These are phyloP conservation scores for Alternaria tenuissima DNA, from an alignment of 2,329 filamentous ascomycete species.

Conservation along the genomic window DNA sequence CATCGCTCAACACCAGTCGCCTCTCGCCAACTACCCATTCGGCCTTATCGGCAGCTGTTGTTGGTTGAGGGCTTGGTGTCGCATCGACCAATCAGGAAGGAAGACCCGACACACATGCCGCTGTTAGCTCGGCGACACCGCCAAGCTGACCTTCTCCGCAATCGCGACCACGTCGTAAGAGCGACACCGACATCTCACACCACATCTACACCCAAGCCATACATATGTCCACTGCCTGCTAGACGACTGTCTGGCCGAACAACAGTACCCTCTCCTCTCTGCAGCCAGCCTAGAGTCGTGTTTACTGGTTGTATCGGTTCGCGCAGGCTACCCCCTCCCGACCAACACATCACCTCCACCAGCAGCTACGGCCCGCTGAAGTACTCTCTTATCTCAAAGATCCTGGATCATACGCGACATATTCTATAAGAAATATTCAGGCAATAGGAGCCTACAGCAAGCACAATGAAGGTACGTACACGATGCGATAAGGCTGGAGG, in stretches of 20 bases:
- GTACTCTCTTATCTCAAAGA: constrained; percentile 13
- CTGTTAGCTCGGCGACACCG: constrained; percentile 31
- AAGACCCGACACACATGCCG: constrained; percentile 35
- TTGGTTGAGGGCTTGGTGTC: constrained; percentile 38
- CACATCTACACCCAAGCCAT: constrained; percentile 23
- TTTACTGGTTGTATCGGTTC: constrained; percentile 49
- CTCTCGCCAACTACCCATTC: constrained; percentile 35
- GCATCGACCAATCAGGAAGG: constrained; percentile 37
- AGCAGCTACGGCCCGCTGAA: constrained; percentile 34
- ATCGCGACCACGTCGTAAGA: constrained; percentile 32
- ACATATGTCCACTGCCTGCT: constrained; percentile 48
- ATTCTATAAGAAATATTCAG: background rate
- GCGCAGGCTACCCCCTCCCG: constrained; percentile 43
- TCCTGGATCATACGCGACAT: constrained; percentile 11
- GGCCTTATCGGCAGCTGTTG: constrained; percentile 31
- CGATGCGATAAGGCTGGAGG: constrained; percentile 26
- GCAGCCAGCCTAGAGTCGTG: constrained; percentile 54
- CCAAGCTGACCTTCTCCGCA: constrained; percentile 39
- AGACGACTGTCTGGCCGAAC: constrained; percentile 52
- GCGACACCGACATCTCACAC: constrained; percentile 36
- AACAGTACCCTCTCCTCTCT: constrained; percentile 49
- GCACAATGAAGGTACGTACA: constrained; percentile 51
- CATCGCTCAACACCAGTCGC: constrained; percentile 36
- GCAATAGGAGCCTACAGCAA: constrained; percentile 9
- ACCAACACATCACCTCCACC: constrained; percentile 40